Conservation (phyloP, 2,329 filamentous ascomycete genomes). For the Dothistroma pini region DNA sequence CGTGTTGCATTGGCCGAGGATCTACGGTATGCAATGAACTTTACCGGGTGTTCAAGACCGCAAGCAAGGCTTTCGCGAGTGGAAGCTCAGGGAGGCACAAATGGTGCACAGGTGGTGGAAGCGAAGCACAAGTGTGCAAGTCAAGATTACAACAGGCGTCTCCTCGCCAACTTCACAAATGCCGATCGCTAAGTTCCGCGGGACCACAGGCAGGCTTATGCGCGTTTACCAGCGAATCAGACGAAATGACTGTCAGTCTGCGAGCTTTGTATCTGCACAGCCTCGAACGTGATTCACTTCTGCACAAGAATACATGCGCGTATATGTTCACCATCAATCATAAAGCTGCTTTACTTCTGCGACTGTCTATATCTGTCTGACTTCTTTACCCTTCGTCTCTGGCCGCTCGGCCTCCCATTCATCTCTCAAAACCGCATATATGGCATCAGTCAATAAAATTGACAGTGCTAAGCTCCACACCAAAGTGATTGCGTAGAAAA, state of each 20-base stretch:
- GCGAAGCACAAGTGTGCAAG: background rate
- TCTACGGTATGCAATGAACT: background rate
- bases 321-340: background rate
- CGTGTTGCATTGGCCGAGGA: background rate
- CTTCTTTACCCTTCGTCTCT: constrained; percentile 83
- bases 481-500: constrained; percentile 99
- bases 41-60: background rate
- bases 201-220: background rate
- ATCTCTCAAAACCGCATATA: constrained; percentile 85
- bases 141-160: background rate
- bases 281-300: background rate
- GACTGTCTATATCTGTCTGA: constrained; percentile 62
- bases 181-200: background rate
- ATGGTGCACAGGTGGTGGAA: background rate
- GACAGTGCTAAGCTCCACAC: constrained; percentile 93
- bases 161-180: background rate
- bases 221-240: background rate
- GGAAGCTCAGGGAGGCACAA: background rate
- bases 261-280: background rate
- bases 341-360: background rate
- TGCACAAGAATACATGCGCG: background rate
- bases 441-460: constrained; percentile 77
- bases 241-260: background rate
- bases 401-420: constrained; percentile 92
- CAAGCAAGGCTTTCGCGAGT: background rate